phyloP scores from a whole-genome alignment of 2,329 filamentous ascomycete genomes.

The Curvularia sp. region DNA sequence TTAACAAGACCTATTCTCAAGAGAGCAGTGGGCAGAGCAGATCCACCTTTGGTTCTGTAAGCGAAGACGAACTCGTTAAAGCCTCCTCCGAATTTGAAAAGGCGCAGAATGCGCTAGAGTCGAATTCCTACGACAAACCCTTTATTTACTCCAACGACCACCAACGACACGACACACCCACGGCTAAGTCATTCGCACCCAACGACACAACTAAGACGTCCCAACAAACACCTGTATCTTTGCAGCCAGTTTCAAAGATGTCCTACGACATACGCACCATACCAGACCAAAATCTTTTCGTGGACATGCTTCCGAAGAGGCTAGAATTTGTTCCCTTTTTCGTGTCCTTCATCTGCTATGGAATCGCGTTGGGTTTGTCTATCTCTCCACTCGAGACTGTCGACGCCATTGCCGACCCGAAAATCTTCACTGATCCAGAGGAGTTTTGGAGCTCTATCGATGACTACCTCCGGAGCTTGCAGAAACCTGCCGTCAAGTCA shows the following conservation, averaged over 20 bases:
- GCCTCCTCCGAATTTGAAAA: constrained; percentile 26
- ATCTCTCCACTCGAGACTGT: constrained; percentile 28
- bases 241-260: constrained; percentile 26
- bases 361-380: constrained; percentile 30
- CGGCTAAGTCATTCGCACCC: neutral
- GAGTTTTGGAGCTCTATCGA: constrained; percentile 33
- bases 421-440: constrained; percentile 19
- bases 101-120: neutral
- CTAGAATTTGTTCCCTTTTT: constrained; percentile 38
- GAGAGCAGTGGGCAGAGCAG: constrained; percentile 27
- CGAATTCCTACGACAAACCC: neutral
- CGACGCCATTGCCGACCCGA: constrained; percentile 12
- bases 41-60: constrained; percentile 38
- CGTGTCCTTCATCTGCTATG: constrained; percentile 45
- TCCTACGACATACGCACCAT: constrained; percentile 40
- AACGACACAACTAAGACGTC: neutral
- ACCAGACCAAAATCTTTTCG: constrained; percentile 40
- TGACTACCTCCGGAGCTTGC: neutral
- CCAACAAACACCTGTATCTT: no score
- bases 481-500: constrained; percentile 1
- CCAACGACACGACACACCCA: neutral
- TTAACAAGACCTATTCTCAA: constrained; percentile 17
- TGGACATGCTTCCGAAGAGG: constrained; percentile 20
- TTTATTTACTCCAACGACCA: neutral
- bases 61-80: constrained; percentile 30